Conservation (phyloP, 805 yeast genomes). For the Cyberlindnera euphorbiae region DNA sequence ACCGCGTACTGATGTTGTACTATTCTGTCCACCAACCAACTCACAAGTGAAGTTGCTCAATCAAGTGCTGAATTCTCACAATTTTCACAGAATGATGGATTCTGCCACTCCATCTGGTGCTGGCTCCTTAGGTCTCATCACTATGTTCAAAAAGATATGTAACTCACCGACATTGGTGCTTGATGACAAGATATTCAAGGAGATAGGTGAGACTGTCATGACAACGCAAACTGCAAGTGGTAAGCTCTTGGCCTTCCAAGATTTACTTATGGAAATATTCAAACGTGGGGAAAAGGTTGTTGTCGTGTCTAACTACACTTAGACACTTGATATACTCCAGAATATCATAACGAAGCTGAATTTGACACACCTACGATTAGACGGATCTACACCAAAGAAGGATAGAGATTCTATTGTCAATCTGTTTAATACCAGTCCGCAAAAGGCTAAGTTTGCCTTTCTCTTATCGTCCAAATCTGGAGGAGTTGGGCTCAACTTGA, state of each 20-base stretch:
- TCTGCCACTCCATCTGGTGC: slow-evolving; percentile 20
- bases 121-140: slow-evolving; percentile 62
- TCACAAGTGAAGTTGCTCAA: slow-evolving; percentile 54
- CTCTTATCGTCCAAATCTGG: slow-evolving; percentile 87
- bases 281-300: slow-evolving; percentile 69
- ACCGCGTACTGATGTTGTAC: slow-evolving; percentile 65
- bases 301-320: slow-evolving; percentile 81
- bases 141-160: slow-evolving; percentile 73
- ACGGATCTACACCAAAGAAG: slow-evolving; percentile 75
- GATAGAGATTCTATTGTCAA: slow-evolving; percentile 62
- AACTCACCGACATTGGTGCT: slow-evolving; percentile 68
- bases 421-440: slow-evolving; percentile 38
- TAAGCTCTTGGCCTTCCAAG: slow-evolving; percentile 57
- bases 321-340: slow-evolving; percentile 77
- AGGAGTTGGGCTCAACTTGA: slow-evolving; percentile 84
- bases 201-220: slow-evolving; percentile 10
- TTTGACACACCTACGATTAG: slow-evolving; percentile 58
- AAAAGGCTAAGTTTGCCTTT: slow-evolving; percentile 47
- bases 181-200: slow-evolving; percentile 41
- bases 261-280: slow-evolving; percentile 42
- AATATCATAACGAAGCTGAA: slow-evolving; percentile 43
- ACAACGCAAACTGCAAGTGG: slow-evolving; percentile 36
- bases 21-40: slow-evolving; percentile 73
- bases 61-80: slow-evolving; percentile 34
- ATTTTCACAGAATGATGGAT: slow-evolving; percentile 24